Conservation (phyloP, 208 protist genomes). For the Leishmania amazonensis region DNA sequence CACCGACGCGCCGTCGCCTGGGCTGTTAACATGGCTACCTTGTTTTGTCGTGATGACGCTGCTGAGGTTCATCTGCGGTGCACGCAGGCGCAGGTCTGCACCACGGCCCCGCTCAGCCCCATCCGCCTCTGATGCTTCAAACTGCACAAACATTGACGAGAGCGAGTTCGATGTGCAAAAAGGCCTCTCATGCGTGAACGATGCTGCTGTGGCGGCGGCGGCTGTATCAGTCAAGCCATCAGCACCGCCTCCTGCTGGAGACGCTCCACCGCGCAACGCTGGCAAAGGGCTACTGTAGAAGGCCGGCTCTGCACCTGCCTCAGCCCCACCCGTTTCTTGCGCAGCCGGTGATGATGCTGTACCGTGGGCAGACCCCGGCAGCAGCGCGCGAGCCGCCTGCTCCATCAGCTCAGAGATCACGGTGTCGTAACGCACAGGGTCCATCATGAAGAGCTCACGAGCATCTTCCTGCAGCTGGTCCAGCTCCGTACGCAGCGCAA, state of each 20-base stretch:
- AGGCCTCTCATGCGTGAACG: neutral
- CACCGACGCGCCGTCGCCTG: neutral
- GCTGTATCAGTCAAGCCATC: neutral
- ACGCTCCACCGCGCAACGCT: neutral
- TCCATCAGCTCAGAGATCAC: conserved; percentile 80
- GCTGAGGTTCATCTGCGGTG: neutral
- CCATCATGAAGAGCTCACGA: conserved; percentile 71
- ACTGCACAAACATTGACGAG: neutral
- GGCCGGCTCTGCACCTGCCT: neutral
- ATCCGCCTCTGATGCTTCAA: neutral
- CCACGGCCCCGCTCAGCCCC: neutral
- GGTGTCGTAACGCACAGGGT: conserved; percentile 78
- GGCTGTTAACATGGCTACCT: neutral
- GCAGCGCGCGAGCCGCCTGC: conserved; percentile 28
- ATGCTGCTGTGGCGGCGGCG: neutral
- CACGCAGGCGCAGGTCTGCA: neutral
- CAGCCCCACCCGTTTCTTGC: neutral
- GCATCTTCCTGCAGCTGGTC: conserved; percentile 66
- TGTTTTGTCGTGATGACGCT: neutral
- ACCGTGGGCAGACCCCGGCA: conserved; percentile 2
- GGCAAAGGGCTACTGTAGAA: neutral
- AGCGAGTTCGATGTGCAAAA: neutral
- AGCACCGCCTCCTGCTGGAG: neutral
- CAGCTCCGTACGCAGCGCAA: conserved; percentile 42
- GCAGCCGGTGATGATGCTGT: neutral